These are phyloP conservation scores for Phaseolus coccineus DNA, from an alignment of 331 rosid species.

Conservation along the genomic window DNA sequence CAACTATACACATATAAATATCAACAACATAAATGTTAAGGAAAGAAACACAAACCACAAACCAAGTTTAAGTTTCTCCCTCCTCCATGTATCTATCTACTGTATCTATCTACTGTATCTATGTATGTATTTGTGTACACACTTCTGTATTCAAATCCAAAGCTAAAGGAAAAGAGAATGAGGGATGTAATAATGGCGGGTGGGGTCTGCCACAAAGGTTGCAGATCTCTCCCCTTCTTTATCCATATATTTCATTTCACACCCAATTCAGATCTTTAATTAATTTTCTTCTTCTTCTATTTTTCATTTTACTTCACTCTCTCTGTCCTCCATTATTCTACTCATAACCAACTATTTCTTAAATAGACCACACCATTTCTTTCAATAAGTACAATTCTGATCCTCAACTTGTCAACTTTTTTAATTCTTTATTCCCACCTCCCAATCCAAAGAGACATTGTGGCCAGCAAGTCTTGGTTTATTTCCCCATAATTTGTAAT, in stretches of 20 bases:
- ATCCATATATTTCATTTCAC: constrained; percentile 12
- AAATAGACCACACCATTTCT: too few species aligned
- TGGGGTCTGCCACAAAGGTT: constrained; percentile 68
- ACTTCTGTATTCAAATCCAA: neutral
- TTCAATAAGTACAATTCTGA: too few species aligned
- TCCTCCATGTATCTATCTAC: too few species aligned
- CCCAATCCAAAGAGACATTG: constrained; percentile 31
- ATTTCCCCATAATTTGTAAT: too few species aligned
- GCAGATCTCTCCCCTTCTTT: constrained; percentile 56
- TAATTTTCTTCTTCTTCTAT: neutral
- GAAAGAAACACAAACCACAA: neutral
- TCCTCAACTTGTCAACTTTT: neutral
- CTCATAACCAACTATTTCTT: too few species aligned
- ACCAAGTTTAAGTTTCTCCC: constrained; percentile 34
- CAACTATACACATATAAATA: constrained; percentile 48
- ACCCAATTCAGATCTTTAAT: too few species aligned
- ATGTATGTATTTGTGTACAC: constrained; percentile 12
- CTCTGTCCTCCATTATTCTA: neutral
- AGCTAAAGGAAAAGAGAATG: neutral
- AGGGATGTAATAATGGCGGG: constrained; percentile 61
- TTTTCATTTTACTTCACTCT: neutral
- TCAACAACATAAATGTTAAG: constrained; percentile 35
- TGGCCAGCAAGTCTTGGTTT: constrained; percentile 24
- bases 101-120: constrained; percentile 9
- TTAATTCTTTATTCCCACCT: constrained; percentile 9